Evolutionary conservation across 1,139 yeast genomes (phyloP), one percentile per base, ranked within the genome.

Genomic region (Debaryomycetaceae sp.): DNA sequence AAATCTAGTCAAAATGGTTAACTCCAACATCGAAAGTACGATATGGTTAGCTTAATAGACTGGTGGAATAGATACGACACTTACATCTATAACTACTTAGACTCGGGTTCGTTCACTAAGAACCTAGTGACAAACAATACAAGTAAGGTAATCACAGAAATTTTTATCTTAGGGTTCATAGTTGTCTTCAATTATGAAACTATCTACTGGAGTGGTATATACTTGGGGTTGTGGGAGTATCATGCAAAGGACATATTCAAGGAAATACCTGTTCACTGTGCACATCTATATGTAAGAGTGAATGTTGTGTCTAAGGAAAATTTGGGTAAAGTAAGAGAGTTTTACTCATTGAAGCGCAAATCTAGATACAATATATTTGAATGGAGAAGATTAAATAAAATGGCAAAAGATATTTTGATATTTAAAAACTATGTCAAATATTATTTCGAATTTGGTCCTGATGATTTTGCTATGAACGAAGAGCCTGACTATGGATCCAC

Each of bases 401-500:
- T 53, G 16, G 59, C 59, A 6, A 31, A 35, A 6, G 46, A 53
- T 17, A 40, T 62, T 32, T 58, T 64, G 47, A 46, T 51, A 22
- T 51, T 61, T 36, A 49, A 52, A 2, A 56, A 61, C 30, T 81
- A 80, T 30, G 60, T 83, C 17, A 70, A 66, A 35, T 85, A 81
- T 52, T 86, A 84, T 53, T 72, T 87, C 47, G 92, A 86, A 53
- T 87, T 88, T 59, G 78, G 87, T 34, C 89, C 91, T 0, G 94
- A 84, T 48, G 96, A 88, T 53, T 83, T 79, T 53, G 80, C 70
- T 52, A 55, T 56, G 56, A 74, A 57, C 64, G 73, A 58, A 47
- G 76, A 82, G 44, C 83, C 83, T 1, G 91, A 83, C 40, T 75
- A 70, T 49, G 95, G 95, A 1, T 79, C 89, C 6, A 77, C 83